Evolutionary conservation across 1,139 yeast species (phyloP).

Genomic region (Starmera stellimalicola): DNA sequence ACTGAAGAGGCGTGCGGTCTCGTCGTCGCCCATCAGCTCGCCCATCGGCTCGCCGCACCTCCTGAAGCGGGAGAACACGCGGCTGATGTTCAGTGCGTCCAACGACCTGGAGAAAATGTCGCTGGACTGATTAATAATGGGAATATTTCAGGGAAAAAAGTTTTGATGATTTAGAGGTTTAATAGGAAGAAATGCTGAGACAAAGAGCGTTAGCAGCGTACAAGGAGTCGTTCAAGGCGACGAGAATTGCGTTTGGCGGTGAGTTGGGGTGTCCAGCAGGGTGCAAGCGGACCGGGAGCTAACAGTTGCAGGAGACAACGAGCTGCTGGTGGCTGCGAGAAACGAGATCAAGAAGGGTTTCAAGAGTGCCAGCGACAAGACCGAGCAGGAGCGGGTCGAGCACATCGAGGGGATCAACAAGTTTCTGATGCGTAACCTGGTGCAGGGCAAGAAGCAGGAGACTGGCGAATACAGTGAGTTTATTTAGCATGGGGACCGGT

Average conservation of each 20-base stretch:
- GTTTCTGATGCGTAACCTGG: slow-evolving; percentile 64
- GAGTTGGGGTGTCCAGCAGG: slow-evolving; percentile 6
- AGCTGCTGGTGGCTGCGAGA: slow-evolving; percentile 55
- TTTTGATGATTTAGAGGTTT: too few relatives aligned
- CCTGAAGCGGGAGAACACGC: slow-evolving; percentile 12
- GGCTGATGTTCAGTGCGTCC: slow-evolving; percentile 18
- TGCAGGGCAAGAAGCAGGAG: slow-evolving; percentile 61
- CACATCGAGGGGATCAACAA: slow-evolving; percentile 62
- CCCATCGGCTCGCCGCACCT: slow-evolving; percentile 12
- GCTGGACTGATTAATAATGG: slow-evolving; percentile 26
- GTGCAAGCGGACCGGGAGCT: neutral
- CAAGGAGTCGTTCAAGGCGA: slow-evolving; percentile 62
- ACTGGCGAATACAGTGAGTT: slow-evolving; percentile 17
- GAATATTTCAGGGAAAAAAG: neutral
- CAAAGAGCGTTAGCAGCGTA: slow-evolving; percentile 44
- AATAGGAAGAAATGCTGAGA: slow-evolving; percentile 1
- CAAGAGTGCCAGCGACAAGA: slow-evolving; percentile 32
- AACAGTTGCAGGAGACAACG: slow-evolving; percentile 30
- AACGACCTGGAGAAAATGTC: slow-evolving; percentile 17
- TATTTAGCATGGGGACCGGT: neutral
- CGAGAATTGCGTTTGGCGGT: slow-evolving; percentile 52
- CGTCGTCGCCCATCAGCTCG: slow-evolving; percentile 17
- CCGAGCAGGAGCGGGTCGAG: slow-evolving; percentile 41
- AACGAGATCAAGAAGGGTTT: slow-evolving; percentile 54
- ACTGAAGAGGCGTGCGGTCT: slow-evolving; percentile 18